phyloP scores from a whole-genome alignment of 768 basidiomycete species.

The Rhizopogon salebrosus region DNA sequence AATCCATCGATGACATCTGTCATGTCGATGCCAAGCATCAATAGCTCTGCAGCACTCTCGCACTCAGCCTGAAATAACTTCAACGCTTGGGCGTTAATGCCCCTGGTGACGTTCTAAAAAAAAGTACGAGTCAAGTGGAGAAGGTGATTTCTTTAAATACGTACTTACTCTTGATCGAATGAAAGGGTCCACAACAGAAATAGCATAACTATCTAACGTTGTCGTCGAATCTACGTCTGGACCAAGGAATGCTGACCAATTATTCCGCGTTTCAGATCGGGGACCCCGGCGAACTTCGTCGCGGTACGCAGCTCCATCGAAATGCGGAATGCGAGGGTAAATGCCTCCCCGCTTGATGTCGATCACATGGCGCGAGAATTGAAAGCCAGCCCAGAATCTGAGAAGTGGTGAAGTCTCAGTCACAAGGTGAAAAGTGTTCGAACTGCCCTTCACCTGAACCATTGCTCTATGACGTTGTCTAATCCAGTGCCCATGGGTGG shows the following conservation, averaged over 20 bases:
- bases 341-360: slow-evolving; percentile 40
- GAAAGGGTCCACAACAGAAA: slow-evolving; percentile 38
- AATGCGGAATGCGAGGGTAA: slow-evolving; percentile 13
- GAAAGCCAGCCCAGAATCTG: slow-evolving; percentile 44
- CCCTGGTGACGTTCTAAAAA: slow-evolving; percentile 18
- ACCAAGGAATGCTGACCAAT: neutral
- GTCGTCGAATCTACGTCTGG: neutral
- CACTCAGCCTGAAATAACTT: slow-evolving; percentile 4
- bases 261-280: neutral
- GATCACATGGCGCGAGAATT: slow-evolving; percentile 26
- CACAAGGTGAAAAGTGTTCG: slow-evolving; percentile 1
- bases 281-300: neutral
- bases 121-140: neutral
- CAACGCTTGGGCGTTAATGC: slow-evolving; percentile 1
- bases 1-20: slow-evolving; percentile 40
- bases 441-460: slow-evolving; percentile 36
- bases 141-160: neutral
- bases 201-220: neutral
- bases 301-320: neutral
- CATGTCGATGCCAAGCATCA: slow-evolving; percentile 93
- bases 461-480: slow-evolving; percentile 26
- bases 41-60: slow-evolving; percentile 48
- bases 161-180: slow-evolving; percentile 30
- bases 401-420: neutral
- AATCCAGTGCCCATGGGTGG: slow-evolving; percentile 9